These are phyloP conservation scores for Backusella morwellensis DNA, from an alignment of 192 early-diverging fungal genomes.

Conservation along the genomic window DNA sequence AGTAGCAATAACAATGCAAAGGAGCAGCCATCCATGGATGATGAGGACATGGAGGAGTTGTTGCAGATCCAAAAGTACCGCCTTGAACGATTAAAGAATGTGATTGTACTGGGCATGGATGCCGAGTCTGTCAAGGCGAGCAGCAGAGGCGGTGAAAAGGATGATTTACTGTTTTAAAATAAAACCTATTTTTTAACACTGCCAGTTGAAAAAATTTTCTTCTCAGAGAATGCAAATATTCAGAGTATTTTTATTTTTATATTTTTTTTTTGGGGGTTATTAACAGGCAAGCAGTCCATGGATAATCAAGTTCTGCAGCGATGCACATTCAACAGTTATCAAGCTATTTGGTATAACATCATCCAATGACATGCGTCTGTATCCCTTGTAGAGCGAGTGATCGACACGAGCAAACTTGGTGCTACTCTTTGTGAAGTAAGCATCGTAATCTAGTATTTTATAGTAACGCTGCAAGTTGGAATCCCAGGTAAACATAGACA, in stretches of 20 bases:
- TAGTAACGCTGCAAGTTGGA: background rate
- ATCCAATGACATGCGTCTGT: background rate
- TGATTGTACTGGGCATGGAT: conserved; percentile 32
- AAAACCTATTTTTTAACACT: no score
- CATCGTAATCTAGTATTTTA: background rate
- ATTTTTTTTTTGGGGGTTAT: background rate
- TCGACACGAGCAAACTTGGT: background rate
- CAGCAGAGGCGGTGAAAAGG: conserved; percentile 19
- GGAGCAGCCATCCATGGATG: conserved; percentile 8
- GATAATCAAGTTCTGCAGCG: background rate
- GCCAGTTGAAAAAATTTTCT: no score
- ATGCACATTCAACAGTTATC: background rate
- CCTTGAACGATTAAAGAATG: conserved; percentile 24
- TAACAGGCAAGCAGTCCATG: background rate
- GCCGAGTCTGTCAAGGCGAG: conserved; percentile 24
- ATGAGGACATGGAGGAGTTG: conserved; percentile 35
- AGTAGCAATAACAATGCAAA: background rate
- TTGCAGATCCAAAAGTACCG: conserved; percentile 31
- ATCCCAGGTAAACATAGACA: background rate
- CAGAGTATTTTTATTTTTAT: background rate
- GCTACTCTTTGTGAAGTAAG: background rate
- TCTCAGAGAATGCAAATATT: background rate
- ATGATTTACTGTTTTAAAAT: conserved; percentile 31
- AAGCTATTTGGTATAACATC: no score
- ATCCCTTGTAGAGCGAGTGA: background rate